A percentile compares a stretch with the other conserved stretches of the same genome.
These are phyloP conservation scores for Aspergillus latus DNA, from an alignment of 2,329 filamentous ascomycete species.

Conservation along the genomic window DNA sequence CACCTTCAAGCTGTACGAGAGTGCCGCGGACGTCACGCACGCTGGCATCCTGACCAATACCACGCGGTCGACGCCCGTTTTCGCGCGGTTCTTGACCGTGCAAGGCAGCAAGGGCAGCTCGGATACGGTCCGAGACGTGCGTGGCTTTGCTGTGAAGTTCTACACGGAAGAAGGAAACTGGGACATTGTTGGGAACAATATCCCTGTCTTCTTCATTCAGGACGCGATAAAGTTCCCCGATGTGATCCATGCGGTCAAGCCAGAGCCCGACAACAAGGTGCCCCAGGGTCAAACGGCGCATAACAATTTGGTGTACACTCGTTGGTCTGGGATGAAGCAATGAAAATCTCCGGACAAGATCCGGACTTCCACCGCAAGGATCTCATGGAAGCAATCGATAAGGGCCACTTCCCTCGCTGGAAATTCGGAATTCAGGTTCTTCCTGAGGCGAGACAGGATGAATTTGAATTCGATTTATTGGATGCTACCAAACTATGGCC, in stretches of 20 bases:
- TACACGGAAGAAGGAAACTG: constrained; percentile 78
- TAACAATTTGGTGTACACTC: constrained; percentile 50
- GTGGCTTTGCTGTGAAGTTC: constrained; percentile 75
- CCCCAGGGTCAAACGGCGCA: constrained; percentile 51
- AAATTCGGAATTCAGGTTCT: constrained; percentile 80
- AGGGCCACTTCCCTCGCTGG: constrained; percentile 71
- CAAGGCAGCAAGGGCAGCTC: constrained; percentile 72
- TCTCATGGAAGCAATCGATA: constrained; percentile 70
- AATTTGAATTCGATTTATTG: constrained; percentile 82
- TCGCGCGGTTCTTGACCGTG: constrained; percentile 76
- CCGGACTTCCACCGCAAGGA: constrained; percentile 82
- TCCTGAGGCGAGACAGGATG: constrained; percentile 67
- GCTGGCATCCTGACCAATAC: constrained; percentile 69
- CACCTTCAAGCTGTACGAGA: constrained; percentile 65
- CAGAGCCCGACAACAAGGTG: constrained; percentile 43
- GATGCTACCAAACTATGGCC: constrained; percentile 87
- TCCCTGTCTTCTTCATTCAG: constrained; percentile 45
- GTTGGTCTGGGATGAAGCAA: constrained; percentile 62
- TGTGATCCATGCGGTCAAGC: constrained; percentile 41
- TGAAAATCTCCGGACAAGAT: constrained; percentile 72
- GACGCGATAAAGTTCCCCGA: constrained; percentile 45
- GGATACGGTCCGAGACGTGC: constrained; percentile 77
- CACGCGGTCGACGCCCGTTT: constrained; percentile 62
- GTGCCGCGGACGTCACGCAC: constrained; percentile 61
- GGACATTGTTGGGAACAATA: constrained; percentile 48